These are phyloP conservation scores for Hymenoscyphus albidus DNA, from an alignment of 2,329 filamentous ascomycete species.

Conservation along the genomic window DNA sequence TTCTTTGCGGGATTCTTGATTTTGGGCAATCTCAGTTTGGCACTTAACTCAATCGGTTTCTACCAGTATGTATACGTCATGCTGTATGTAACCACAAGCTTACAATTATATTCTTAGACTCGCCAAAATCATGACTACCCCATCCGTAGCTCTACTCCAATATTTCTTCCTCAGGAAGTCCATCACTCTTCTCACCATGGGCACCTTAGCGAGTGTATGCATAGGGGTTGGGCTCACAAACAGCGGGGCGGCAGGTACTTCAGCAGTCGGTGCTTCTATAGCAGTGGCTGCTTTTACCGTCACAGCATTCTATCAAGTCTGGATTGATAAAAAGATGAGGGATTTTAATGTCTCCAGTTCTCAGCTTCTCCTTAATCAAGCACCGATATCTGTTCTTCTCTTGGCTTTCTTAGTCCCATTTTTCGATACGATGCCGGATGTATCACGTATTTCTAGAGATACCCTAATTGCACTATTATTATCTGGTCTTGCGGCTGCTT, in stretches of 20 bases:
- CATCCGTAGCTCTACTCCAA: slow-evolving; percentile 44
- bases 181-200: slow-evolving; percentile 40
- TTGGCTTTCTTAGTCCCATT: slow-evolving; percentile 42
- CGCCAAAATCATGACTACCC: slow-evolving; percentile 47
- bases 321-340: slow-evolving; percentile 47
- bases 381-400: slow-evolving; percentile 42
- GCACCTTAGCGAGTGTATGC: slow-evolving; percentile 41
- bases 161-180: slow-evolving; percentile 42
- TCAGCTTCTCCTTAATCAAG: slow-evolving; percentile 44
- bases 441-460: slow-evolving; percentile 36
- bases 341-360: slow-evolving; percentile 42
- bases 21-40: slow-evolving; percentile 43
- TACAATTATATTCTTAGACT: slow-evolving; percentile 27
- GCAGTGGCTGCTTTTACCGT: slow-evolving; percentile 42
- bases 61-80: slow-evolving; percentile 36
- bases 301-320: slow-evolving; percentile 45
- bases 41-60: slow-evolving; percentile 45
- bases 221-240: slow-evolving; percentile 44
- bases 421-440: slow-evolving; percentile 37
- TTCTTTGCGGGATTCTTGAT: slow-evolving; percentile 46
- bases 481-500: slow-evolving; percentile 42
- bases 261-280: slow-evolving; percentile 41
- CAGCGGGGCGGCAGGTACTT: slow-evolving; percentile 38
- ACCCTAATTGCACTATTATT: slow-evolving; percentile 40
- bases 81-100: background rate